Evolutionary conservation across 768 basidiomycete genomes (phyloP).

Genomic region (Leucocoprinus leucothites): DNA sequence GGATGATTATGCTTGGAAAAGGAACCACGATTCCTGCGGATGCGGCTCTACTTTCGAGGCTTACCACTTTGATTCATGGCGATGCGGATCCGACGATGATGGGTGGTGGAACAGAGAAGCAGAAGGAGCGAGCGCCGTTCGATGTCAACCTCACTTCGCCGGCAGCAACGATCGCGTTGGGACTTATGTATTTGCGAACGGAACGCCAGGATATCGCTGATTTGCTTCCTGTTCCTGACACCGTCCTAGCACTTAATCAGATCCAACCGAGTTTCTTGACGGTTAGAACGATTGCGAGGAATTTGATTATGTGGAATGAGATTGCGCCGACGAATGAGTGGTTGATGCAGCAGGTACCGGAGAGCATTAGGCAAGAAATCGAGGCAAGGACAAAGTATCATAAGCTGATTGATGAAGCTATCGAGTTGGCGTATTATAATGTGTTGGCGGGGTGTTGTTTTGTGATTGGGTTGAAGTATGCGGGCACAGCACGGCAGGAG

Average conservation of each 20-base stretch:
- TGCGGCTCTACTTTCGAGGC: constrained; percentile 57
- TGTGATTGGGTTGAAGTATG: constrained; percentile 87
- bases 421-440: constrained; percentile 89
- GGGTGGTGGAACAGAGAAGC: constrained; percentile 3
- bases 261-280: constrained; percentile 88
- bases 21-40: constrained; percentile 81
- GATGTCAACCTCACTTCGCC: constrained; percentile 91
- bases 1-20: constrained; percentile 94
- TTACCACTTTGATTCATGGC: constrained; percentile 78
- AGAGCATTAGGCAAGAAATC: constrained; percentile 57
- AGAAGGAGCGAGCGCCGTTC: constrained; percentile 44
- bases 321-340: constrained; percentile 74
- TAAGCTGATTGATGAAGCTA: constrained; percentile 58
- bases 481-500: constrained; percentile 88
- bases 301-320: constrained; percentile 83
- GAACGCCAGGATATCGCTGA: constrained; percentile 84
- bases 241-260: constrained; percentile 73
- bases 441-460: constrained; percentile 91
- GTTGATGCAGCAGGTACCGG: constrained; percentile 69
- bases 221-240: constrained; percentile 79
- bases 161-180: constrained; percentile 86
- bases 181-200: constrained; percentile 89
- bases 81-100: constrained; percentile 45
- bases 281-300: constrained; percentile 71
- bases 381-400: constrained; percentile 45